Percentiles rank a stretch among this genome's conserved stretches.
These are phyloP conservation scores for Aureobasidium namibiae DNA, from an alignment of 2,329 filamentous ascomycete genomes.

Conservation along the genomic window DNA sequence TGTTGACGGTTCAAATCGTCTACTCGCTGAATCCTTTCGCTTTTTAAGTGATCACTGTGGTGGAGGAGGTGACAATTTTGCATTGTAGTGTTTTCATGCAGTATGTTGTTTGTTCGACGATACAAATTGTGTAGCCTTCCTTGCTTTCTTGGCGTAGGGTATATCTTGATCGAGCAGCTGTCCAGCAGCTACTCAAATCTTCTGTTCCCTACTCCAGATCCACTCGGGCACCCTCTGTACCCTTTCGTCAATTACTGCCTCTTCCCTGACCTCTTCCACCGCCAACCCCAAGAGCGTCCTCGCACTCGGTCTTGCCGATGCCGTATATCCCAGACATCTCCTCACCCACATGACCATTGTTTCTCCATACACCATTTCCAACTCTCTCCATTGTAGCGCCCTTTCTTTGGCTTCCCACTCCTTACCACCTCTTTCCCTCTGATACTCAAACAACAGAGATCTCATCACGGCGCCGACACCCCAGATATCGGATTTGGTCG, in stretches of 20 bases:
- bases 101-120: too few species aligned
- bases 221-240: too few species aligned
- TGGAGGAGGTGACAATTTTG: too few species aligned
- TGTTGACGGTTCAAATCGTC: too few species aligned
- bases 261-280: background rate
- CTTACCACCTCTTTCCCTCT: background rate
- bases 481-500: background rate
- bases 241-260: background rate
- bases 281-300: background rate
- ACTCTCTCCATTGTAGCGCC: background rate
- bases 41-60: too few species aligned
- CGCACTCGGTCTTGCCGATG: background rate
- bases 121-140: too few species aligned
- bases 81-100: background rate
- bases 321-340: background rate
- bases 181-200: too few species aligned
- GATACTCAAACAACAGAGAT: background rate
- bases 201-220: too few species aligned
- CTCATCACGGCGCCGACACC: background rate
- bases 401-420: background rate
- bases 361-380: background rate
- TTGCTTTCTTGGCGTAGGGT: too few species aligned
- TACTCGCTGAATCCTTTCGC: background rate
- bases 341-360: background rate
- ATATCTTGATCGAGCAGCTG: too few species aligned